Base-by-base conservation (phyloP, 2,329 filamentous ascomycete genomes). In the Parastagonospora avenae region DNA sequence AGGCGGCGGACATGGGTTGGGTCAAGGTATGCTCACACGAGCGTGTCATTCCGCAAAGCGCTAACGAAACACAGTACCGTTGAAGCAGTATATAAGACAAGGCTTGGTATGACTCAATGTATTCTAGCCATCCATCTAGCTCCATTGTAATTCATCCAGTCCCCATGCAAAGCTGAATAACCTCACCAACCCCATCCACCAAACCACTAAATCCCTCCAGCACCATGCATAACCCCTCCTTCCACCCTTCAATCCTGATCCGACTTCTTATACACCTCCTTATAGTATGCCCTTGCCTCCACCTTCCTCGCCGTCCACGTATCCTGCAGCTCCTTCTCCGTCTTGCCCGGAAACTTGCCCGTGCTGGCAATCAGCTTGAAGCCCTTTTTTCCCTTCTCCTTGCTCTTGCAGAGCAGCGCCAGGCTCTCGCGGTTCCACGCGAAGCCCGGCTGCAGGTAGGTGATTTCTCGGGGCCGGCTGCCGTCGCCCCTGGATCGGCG, bases 1-100 rank as follows among this genome's bases (percentile, higher is more conserved):
- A 86, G 80, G 78, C 81, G 60, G 73, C 75, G 64, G 85, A 87
- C 74, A 86, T 87, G 71, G 85, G 85, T 57, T 87, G 87, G 77
- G 76, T 80, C 74, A 87, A 87, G 83, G 84, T 86, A 51, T 42
- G 56, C 54, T 8, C 3, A n/a, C 4, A 39, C 7, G 15, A 7
- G 5, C 5, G 19, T 39, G 5, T 42, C 3, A 8, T 7, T 5
- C 4, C 10, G 12, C 11, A 31, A 10, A 4, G 14, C 2, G 15
- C 8, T 14, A 31, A 14, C 8, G 19, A 39, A 24, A 6, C 7
- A 9, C 27, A 42, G 39, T 42, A 42, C 28, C 29, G 39, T 14
- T 42, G 28, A 42, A 42, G 27, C 7, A 32, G 2, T 10, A 32
- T n/a, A 32, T n/a, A 8, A 32, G 19, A 24, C 19, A 24, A 24